These are phyloP conservation scores for Saccharomycopsis microspora DNA, from an alignment of 805 yeast genomes.

Conservation along the genomic window DNA sequence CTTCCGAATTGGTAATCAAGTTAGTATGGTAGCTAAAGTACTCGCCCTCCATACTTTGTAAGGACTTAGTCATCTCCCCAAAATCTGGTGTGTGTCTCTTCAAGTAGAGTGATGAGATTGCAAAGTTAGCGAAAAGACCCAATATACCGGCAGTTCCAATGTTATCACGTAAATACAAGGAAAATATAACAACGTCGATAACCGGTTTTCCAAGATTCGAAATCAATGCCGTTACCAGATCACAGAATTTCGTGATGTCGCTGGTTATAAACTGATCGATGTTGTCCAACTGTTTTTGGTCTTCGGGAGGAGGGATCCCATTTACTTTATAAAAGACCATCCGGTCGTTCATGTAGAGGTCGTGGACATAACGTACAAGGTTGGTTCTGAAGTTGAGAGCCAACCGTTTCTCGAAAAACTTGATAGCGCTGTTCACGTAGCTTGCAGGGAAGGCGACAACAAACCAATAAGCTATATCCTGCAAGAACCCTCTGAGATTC, in stretches of 20 bases:
- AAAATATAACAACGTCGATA: slow-evolving; percentile 74
- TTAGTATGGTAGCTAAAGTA: slow-evolving; percentile 80
- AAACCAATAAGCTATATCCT: slow-evolving; percentile 81
- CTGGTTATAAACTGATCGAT: slow-evolving; percentile 82
- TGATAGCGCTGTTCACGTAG: slow-evolving; percentile 84
- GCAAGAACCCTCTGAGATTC: slow-evolving; percentile 57
- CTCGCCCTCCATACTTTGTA: slow-evolving; percentile 76
- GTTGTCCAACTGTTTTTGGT: slow-evolving; percentile 38
- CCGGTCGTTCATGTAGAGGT: slow-evolving; percentile 69
- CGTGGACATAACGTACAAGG: slow-evolving; percentile 78
- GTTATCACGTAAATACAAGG: slow-evolving; percentile 72
- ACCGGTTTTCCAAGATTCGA: slow-evolving; percentile 88
- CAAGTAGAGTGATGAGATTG: slow-evolving; percentile 64
- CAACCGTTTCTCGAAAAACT: slow-evolving; percentile 62
- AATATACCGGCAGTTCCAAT: slow-evolving; percentile 78
- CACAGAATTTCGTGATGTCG: slow-evolving; percentile 73
- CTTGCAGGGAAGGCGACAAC: slow-evolving; percentile 87
- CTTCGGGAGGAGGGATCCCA: slow-evolving; percentile 29
- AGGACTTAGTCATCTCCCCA: slow-evolving; percentile 61
- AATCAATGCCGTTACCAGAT: slow-evolving; percentile 70
- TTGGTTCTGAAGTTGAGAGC: slow-evolving; percentile 79
- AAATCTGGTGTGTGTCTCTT: slow-evolving; percentile 75
- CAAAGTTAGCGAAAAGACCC: slow-evolving; percentile 75
- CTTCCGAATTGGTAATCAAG: slow-evolving; percentile 82
- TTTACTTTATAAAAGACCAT: slow-evolving; percentile 77